Evolutionary conservation across 805 yeast genomes (phyloP).

Genomic region (Lipomyces yamanashiensis): DNA sequence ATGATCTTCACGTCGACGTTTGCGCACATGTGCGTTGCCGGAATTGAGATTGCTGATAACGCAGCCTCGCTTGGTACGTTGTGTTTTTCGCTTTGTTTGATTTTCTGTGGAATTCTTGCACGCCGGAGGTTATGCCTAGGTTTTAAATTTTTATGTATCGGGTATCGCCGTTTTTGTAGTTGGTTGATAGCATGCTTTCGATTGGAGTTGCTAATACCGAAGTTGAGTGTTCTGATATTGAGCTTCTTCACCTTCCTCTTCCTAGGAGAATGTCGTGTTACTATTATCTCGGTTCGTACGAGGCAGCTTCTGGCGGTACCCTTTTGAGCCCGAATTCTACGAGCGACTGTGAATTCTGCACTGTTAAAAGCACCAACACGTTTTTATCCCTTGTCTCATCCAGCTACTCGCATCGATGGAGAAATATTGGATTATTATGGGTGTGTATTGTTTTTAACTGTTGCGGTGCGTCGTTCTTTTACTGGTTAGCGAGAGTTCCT

Average conservation of each 20-base stretch:
- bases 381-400: constrained; percentile 47
- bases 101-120: constrained; percentile 75
- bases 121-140: constrained; percentile 64
- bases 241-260: constrained; percentile 56
- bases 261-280: constrained; percentile 73
- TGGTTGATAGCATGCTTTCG: constrained; percentile 60
- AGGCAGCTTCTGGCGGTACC: constrained; percentile 58
- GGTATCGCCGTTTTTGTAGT: constrained; percentile 72
- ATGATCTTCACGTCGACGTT: constrained; percentile 55
- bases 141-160: constrained; percentile 88
- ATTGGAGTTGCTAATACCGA: constrained; percentile 55
- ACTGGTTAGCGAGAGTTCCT: constrained; percentile 34
- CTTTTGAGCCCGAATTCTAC: constrained; percentile 55
- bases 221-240: constrained; percentile 56
- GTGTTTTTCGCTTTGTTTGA: constrained; percentile 59
- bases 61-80: constrained; percentile 42
- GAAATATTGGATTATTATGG: constrained; percentile 65
- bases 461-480: constrained; percentile 49
- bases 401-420: constrained; percentile 60
- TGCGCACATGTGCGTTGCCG: constrained; percentile 55
- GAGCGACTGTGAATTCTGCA: constrained; percentile 55
- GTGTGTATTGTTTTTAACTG: constrained; percentile 51
- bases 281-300: constrained; percentile 54
- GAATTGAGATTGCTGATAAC: constrained; percentile 39
- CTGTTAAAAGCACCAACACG: constrained; percentile 23